Conservation (phyloP, 768 basidiomycete species). For the Pleurotus platypus region DNA sequence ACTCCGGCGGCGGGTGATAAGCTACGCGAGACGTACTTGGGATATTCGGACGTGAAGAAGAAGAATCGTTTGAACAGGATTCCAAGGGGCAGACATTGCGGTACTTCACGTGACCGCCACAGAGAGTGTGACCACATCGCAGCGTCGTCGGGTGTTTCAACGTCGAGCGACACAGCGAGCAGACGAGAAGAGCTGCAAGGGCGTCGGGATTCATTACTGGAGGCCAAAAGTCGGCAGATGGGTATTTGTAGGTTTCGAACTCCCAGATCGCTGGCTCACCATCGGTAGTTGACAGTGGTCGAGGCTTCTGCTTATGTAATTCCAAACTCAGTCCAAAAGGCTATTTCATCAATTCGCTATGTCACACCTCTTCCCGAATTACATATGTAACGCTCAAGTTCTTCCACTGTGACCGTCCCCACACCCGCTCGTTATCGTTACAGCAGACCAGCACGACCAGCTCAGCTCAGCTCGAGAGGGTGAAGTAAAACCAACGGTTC, state of each 20-base stretch:
- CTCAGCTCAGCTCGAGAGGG: not conserved
- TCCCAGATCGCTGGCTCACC: slow-evolving; percentile 8
- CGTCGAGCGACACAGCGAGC: slow-evolving; percentile 58
- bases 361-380: no score
- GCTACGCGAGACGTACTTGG: slow-evolving; percentile 33
- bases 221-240: not conserved
- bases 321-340: no score
- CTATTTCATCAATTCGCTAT: no score
- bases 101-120: slow-evolving; percentile 42
- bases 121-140: slow-evolving; percentile 83
- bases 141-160: slow-evolving; percentile 66
- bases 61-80: slow-evolving; percentile 22
- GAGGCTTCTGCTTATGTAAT: slow-evolving; percentile 6
- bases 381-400: not conserved
- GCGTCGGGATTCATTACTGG: slow-evolving; percentile 12
- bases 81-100: slow-evolving; percentile 25
- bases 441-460: not conserved
- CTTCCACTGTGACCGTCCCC: not conserved
- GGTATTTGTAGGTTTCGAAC: not conserved
- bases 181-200: slow-evolving; percentile 37
- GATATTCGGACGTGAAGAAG: slow-evolving; percentile 29
- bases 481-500: not conserved
- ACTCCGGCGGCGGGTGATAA: slow-evolving; percentile 28
- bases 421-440: not conserved
- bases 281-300: slow-evolving; percentile 8